These are phyloP conservation scores for Pseudonectria foliicola DNA, from an alignment of 2,329 filamentous ascomycete genomes.

Conservation along the genomic window DNA sequence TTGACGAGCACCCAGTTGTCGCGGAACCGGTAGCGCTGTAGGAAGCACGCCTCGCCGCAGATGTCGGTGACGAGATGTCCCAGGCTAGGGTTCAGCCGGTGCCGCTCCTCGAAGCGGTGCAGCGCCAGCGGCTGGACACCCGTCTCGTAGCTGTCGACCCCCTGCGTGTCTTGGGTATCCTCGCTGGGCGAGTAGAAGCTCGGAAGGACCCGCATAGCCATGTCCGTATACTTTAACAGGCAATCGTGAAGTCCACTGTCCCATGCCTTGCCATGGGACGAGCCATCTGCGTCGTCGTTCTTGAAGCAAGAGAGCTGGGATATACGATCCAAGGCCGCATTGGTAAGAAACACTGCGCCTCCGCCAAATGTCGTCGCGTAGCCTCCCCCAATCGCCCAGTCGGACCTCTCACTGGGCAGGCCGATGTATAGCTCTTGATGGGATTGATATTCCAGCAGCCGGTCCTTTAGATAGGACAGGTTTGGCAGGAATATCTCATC, in stretches of 20 bases:
- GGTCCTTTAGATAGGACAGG: conserved; percentile 30
- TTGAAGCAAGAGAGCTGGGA: conserved; percentile 32
- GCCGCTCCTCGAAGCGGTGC: conserved; percentile 32
- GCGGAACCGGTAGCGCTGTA: conserved; percentile 38
- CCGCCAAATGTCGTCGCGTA: conserved; percentile 36
- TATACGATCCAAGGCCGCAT: conserved; percentile 26
- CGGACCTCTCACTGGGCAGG: conserved; percentile 35
- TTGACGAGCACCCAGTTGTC: conserved; percentile 43
- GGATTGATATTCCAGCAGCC: conserved; percentile 29
- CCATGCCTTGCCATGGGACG: conserved; percentile 28
- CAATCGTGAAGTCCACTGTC: conserved; percentile 36
- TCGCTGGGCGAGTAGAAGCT: conserved; percentile 35
- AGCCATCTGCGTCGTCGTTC: conserved; percentile 5
- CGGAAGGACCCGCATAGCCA: conserved; percentile 35
- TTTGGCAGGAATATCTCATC: conserved; percentile 41
- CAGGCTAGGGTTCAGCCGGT: conserved; percentile 32
- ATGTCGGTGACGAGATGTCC: conserved; percentile 35
- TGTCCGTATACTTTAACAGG: conserved; percentile 25
- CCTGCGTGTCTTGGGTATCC: conserved; percentile 21
- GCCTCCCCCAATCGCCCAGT: conserved; percentile 34
- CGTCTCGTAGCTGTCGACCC: conserved; percentile 29
- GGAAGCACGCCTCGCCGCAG: conserved; percentile 40
- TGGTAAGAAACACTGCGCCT: conserved; percentile 36
- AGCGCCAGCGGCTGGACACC: conserved; percentile 35
- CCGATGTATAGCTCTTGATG: conserved; percentile 32